Base-by-base conservation (phyloP, 805 yeast species). In the Martiniozyma abietophila region DNA sequence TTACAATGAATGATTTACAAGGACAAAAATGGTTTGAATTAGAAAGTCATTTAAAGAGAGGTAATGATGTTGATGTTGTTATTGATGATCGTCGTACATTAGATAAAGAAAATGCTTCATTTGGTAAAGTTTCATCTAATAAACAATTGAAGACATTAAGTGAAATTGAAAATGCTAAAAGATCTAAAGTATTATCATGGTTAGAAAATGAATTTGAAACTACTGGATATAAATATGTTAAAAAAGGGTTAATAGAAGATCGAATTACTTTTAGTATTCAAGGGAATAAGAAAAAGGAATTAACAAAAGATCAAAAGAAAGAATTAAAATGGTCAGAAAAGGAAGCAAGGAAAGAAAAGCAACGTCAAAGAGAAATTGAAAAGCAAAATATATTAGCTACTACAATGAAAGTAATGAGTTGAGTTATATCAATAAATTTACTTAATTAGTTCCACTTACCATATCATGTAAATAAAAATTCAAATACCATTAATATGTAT, bases 21-120 rank as follows among this genome's bases (percentile, higher is more conserved):
- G 64, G 66, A 25, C 81, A 75, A 40, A 75, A 75, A 47, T 55
- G 57, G 10, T 60, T 62, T 35, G 81, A 75, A 44, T 67, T 75
- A 12, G 46, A 54, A 25, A 49, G 54, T 3, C 64, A 69, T 14
- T 42, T 72, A 38, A 54, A 58, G 24, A 70, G 64, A 38, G 74
- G 71, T 5, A 49, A 49, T 31, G 61, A 56, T 25, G 60, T 69
- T 5, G 56, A 58, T 14, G 47, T 68, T 8, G 53, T 58, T n/a
- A 40, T 70, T 15, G 72, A 65, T 37, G 61, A 62, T 9, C 64
- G 54, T 38, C 51, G 50, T 3, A 50, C 43, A 27, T 43, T 51
- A 12, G 47, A 46, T 8, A 37, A 36, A 5, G 49, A 48, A 12
- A 42, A 39, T 19, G 14, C 25, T 6, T 32, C 33, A 10, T n/a